phyloP scores from a whole-genome alignment of 2,329 filamentous ascomycete species.

The Colletotrichum musicola region DNA sequence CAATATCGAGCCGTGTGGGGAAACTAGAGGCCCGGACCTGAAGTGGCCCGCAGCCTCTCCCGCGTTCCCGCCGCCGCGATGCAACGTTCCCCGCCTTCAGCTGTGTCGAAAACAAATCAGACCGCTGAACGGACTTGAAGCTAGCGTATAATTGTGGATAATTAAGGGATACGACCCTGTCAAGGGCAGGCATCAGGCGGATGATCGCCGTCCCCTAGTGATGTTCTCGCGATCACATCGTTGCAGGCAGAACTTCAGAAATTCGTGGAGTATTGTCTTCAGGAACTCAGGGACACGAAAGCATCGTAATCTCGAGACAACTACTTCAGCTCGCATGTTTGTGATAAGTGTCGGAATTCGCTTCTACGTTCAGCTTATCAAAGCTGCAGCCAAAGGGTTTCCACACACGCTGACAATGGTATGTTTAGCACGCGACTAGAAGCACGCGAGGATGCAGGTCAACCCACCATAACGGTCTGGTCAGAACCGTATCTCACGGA shows the following conservation, averaged over 20 bases:
- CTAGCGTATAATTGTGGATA: slow-evolving; percentile 1
- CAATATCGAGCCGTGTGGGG: slow-evolving; percentile 8
- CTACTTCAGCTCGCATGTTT: no score
- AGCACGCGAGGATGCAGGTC: no score
- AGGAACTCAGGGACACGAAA: no score
- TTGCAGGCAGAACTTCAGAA: neutral
- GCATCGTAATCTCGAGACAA: no score
- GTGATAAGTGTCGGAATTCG: no score
- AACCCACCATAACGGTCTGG: no score
- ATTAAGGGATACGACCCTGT: slow-evolving; percentile 1
- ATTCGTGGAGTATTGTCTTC: no score
- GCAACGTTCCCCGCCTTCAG: slow-evolving; percentile 23
- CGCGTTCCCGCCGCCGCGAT: neutral
- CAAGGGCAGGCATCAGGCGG: neutral
- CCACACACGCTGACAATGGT: no score
- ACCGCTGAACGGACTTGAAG: neutral
- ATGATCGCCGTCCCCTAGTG: neutral
- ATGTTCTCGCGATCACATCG: neutral
- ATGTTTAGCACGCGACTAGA: no score
- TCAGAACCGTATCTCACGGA: neutral
- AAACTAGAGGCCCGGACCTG: neutral
- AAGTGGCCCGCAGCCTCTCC: slow-evolving; percentile 6
- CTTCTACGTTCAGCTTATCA: no score
- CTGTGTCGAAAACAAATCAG: neutral
- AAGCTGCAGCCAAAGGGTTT: no score